These are phyloP conservation scores for Teratosphaeria destructans DNA, from an alignment of 2,329 filamentous ascomycete species.

Conservation along the genomic window DNA sequence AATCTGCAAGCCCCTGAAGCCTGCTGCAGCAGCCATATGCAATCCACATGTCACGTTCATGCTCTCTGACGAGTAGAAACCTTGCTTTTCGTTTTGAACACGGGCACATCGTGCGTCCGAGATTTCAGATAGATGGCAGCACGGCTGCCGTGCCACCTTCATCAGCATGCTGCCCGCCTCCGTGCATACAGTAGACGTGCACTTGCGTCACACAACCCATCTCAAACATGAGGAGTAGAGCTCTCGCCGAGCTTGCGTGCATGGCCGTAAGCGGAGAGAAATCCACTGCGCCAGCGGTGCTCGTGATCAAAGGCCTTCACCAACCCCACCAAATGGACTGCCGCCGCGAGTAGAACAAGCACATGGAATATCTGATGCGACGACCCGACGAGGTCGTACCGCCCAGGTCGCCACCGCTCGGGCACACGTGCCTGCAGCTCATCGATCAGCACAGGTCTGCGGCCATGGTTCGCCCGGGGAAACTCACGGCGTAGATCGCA, in stretches of 20 bases:
- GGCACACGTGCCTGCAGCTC: constrained; percentile 59
- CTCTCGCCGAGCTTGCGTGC: constrained; percentile 3
- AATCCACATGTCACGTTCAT: neutral
- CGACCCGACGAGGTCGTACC: constrained; percentile 82
- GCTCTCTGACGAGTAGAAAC: neutral
- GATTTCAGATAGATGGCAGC: neutral
- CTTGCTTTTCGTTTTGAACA: neutral
- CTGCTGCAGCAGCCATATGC: neutral
- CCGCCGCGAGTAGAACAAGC: constrained; percentile 72
- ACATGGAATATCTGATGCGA: constrained; percentile 96
- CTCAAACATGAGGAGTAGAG: neutral
- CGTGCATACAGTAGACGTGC: neutral
- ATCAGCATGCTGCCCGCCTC: neutral
- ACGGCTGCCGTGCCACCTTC: neutral
- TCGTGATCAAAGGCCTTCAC: constrained; percentile 77
- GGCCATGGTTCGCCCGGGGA: neutral
- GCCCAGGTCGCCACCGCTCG: constrained; percentile 65
- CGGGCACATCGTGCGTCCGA: neutral
- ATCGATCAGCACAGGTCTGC: constrained; percentile 1
- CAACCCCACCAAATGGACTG: constrained; percentile 71
- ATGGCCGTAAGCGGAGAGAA: constrained; percentile 4
- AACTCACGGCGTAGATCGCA: constrained; percentile 66
- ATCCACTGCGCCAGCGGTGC: constrained; percentile 37
- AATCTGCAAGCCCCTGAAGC: neutral
- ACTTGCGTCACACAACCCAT: neutral